phyloP scores from a whole-genome alignment of 2,329 filamentous ascomycete genomes.

The Davidsoniella neocaledoniae region DNA sequence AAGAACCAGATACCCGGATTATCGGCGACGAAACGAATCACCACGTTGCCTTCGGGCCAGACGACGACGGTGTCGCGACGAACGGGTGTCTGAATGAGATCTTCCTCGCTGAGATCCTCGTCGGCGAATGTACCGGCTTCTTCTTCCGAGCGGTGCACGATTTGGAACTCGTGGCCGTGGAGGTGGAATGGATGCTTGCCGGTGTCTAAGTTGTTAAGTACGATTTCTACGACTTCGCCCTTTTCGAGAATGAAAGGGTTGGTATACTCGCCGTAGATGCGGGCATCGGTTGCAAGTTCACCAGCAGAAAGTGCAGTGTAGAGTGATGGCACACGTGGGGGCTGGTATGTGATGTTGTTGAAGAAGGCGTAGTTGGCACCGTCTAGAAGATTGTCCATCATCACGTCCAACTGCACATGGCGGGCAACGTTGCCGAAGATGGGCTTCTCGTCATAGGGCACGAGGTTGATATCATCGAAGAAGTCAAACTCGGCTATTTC shows the following conservation, averaged over 20 bases:
- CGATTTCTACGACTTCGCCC: constrained; percentile 51
- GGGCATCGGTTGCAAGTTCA: constrained; percentile 38
- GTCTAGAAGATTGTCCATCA: constrained; percentile 44
- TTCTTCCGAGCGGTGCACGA: constrained; percentile 42
- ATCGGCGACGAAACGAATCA: constrained; percentile 50
- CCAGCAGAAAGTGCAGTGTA: constrained; percentile 56
- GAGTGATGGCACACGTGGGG: constrained; percentile 61
- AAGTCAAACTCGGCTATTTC: constrained; percentile 40
- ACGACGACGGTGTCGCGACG: constrained; percentile 53
- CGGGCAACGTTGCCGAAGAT: constrained; percentile 46
- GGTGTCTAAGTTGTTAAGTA: constrained; percentile 60
- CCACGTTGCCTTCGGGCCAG: constrained; percentile 47
- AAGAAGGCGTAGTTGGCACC: constrained; percentile 48
- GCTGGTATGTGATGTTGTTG: constrained; percentile 61
- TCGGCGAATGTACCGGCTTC: constrained; percentile 39
- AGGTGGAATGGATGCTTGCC: constrained; percentile 62
- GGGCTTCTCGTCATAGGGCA: constrained; percentile 48
- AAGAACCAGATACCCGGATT: constrained; percentile 55
- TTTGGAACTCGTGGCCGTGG: constrained; percentile 62
- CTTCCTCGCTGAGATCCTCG: constrained; percentile 25
- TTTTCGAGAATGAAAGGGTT: constrained; percentile 52
- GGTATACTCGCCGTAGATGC: constrained; percentile 49
- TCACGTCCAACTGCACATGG: constrained; percentile 44
- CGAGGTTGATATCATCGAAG: constrained; percentile 57
- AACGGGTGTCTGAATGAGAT: constrained; percentile 40